A percentile compares a stretch with the other conserved stretches of the same genome.
Conservation (phyloP, 2,329 filamentous ascomycete species). For the Xylariaceae sp. region DNA sequence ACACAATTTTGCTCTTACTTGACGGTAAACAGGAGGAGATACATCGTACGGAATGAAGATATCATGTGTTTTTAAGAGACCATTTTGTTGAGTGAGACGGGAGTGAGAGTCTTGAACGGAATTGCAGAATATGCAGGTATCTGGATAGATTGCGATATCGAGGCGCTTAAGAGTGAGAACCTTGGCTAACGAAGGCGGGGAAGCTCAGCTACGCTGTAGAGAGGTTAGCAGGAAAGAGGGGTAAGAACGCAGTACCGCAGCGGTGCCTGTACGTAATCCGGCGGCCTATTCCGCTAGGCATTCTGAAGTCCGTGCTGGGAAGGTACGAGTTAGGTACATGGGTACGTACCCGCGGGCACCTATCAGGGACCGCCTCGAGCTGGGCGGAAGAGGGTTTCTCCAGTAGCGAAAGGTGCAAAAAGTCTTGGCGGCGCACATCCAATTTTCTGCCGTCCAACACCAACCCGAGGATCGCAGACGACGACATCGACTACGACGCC, state of each 20-base stretch:
- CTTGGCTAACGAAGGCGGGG: neutral
- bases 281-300: too few relatives aligned
- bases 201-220: neutral
- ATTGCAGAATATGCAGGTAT: too few relatives aligned
- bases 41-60: neutral
- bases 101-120: too few relatives aligned
- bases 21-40: neutral
- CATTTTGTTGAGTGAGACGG: too few relatives aligned
- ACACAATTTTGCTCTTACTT: too few relatives aligned
- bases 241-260: neutral
- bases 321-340: neutral
- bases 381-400: constrained; percentile 32
- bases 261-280: neutral
- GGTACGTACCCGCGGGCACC: neutral
- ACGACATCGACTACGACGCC: constrained; percentile 5
- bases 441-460: constrained; percentile 26
- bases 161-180: neutral
- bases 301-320: neutral
- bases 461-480: constrained; percentile 10
- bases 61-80: neutral
- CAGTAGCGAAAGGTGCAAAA: constrained; percentile 27
- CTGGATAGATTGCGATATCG: too few relatives aligned
- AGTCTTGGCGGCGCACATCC: constrained; percentile 32
- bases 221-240: neutral
- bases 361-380: neutral